A percentile compares a stretch with the other conserved stretches of the same genome.
phyloP scores from a whole-genome alignment of 352 stramenopile genomes.

The Elongisporangium anandrum region DNA sequence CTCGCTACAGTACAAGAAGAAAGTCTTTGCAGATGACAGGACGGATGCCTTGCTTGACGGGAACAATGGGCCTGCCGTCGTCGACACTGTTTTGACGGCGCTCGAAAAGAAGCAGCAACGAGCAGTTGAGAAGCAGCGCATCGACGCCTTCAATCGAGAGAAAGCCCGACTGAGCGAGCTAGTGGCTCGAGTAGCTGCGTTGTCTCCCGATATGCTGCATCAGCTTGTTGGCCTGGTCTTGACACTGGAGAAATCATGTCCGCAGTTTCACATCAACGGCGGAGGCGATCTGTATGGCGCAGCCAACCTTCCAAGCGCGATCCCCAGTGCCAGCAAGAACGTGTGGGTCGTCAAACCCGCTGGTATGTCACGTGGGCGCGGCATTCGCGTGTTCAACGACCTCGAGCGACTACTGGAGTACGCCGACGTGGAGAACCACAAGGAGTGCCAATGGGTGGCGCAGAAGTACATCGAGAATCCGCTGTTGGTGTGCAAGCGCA shows the following conservation, averaged over 20 bases:
- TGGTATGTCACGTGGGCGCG: slow-evolving; percentile 75
- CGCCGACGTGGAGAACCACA: slow-evolving; percentile 81
- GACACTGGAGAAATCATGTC: slow-evolving; percentile 36
- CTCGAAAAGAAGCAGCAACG: slow-evolving; percentile 49
- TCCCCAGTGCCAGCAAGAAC: slow-evolving; percentile 49
- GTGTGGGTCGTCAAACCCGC: slow-evolving; percentile 94
- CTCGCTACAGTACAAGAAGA: slow-evolving; percentile 53
- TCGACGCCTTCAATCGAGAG: slow-evolving; percentile 47
- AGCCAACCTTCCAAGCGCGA: slow-evolving; percentile 4
- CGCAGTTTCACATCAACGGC: slow-evolving; percentile 78
- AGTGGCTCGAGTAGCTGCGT: slow-evolving; percentile 28
- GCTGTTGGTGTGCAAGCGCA: slow-evolving; percentile 79
- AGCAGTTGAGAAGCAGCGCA: slow-evolving; percentile 25
- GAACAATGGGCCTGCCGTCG: slow-evolving; percentile 9
- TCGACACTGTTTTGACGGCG: slow-evolving; percentile 43
- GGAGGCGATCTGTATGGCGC: slow-evolving; percentile 22
- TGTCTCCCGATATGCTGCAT: slow-evolving; percentile 16
- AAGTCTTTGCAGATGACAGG: slow-evolving; percentile 39
- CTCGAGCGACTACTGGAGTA: slow-evolving; percentile 80
- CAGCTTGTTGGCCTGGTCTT: slow-evolving; percentile 26
- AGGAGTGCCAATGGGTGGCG: slow-evolving; percentile 81
- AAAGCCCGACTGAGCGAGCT: slow-evolving; percentile 51
- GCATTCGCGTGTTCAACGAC: slow-evolving; percentile 88
- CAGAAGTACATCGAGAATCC: slow-evolving; percentile 91
- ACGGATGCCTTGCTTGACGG: slow-evolving; percentile 13